Evolutionary conservation across 176 grass and related monocot species (phyloP).

Genomic region (Zizania latifolia): DNA sequence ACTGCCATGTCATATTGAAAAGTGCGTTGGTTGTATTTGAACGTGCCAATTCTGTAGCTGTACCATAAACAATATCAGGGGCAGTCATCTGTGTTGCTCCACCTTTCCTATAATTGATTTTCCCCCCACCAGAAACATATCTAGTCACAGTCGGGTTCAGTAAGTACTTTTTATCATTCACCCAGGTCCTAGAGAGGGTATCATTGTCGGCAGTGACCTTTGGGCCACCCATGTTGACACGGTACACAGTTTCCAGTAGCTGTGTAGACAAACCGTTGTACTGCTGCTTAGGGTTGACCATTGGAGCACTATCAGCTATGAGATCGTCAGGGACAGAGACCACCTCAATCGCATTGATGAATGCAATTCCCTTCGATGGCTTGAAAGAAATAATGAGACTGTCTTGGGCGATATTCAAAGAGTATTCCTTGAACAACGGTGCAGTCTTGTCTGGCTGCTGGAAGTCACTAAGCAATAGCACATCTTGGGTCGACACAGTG

Average conservation of each 20-base stretch:
- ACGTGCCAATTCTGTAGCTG: conserved; percentile 58
- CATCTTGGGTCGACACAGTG: conserved; percentile 77
- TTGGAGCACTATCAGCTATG: conserved; percentile 36
- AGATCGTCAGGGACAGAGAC: conserved; percentile 75
- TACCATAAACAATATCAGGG: conserved; percentile 60
- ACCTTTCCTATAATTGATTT: conserved; percentile 39
- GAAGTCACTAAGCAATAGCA: conserved; percentile 68
- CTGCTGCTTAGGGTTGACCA: conserved; percentile 47
- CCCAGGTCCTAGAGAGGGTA: conserved; percentile 77
- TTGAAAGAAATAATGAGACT: conserved; percentile 76
- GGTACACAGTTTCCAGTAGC: conserved; percentile 62
- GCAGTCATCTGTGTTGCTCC: conserved; percentile 53
- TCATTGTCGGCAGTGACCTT: conserved; percentile 66
- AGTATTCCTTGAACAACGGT: conserved; percentile 78
- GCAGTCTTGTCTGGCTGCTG: conserved; percentile 54
- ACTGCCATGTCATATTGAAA: conserved; percentile 97
- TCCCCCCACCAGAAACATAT: neutral
- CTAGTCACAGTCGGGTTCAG: conserved; percentile 50
- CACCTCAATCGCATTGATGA: conserved; percentile 87
- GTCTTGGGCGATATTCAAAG: conserved; percentile 57
- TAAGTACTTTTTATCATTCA: conserved; percentile 50
- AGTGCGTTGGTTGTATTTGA: conserved; percentile 53
- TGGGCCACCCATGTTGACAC: conserved; percentile 82
- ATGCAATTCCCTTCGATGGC: conserved; percentile 64
- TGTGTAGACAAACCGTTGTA: conserved; percentile 61